A percentile compares a stretch with the other conserved stretches of the same genome.
phyloP scores from a whole-genome alignment of 306 rosid species.

The Mimosa bimucronata region DNA sequence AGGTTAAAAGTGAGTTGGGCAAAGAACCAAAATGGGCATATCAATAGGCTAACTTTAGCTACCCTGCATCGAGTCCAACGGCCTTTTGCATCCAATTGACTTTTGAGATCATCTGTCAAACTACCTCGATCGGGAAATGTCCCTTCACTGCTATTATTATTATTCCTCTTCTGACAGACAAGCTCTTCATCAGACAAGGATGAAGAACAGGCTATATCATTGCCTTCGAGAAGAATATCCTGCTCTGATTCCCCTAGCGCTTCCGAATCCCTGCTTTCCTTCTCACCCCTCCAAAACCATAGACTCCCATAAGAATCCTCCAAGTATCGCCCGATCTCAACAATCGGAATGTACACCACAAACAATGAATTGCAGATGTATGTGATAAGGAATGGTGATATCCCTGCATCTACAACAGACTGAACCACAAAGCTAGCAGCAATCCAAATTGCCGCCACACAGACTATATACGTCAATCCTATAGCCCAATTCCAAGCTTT shows the following conservation, averaged over 20 bases:
- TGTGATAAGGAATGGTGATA: slow-evolving; percentile 87
- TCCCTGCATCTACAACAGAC: slow-evolving; percentile 92
- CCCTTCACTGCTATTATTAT: slow-evolving; percentile 22
- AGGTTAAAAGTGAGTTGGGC: slow-evolving; percentile 93
- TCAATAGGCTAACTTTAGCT: slow-evolving; percentile 88
- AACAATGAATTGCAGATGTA: slow-evolving; percentile 93
- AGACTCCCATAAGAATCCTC: slow-evolving; percentile 66
- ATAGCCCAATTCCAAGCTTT: slow-evolving; percentile 78
- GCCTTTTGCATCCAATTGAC: slow-evolving; percentile 72
- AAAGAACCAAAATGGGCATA: slow-evolving; percentile 90
- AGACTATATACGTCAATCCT: slow-evolving; percentile 75
- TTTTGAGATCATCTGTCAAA: slow-evolving; percentile 38
- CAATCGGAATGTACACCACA: slow-evolving; percentile 83
- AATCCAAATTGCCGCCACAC: slow-evolving; percentile 95
- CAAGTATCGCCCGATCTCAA: slow-evolving; percentile 75
- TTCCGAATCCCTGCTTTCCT: slow-evolving; percentile 38
- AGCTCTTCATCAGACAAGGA: slow-evolving; percentile 50
- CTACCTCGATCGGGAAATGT: slow-evolving; percentile 30
- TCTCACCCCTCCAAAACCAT: slow-evolving; percentile 59
- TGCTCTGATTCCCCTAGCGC: slow-evolving; percentile 64
- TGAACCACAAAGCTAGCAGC: slow-evolving; percentile 99
- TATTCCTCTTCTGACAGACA: slow-evolving; percentile 33
- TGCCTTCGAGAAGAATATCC: slow-evolving; percentile 61
- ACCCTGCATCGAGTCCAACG: slow-evolving; percentile 85
- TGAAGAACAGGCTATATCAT: slow-evolving; percentile 38